Evolutionary conservation across 1,284 basidiomycete species (phyloP), one percentile per base, ranked within the genome.

Genomic region (Chalciporus sp.): DNA sequence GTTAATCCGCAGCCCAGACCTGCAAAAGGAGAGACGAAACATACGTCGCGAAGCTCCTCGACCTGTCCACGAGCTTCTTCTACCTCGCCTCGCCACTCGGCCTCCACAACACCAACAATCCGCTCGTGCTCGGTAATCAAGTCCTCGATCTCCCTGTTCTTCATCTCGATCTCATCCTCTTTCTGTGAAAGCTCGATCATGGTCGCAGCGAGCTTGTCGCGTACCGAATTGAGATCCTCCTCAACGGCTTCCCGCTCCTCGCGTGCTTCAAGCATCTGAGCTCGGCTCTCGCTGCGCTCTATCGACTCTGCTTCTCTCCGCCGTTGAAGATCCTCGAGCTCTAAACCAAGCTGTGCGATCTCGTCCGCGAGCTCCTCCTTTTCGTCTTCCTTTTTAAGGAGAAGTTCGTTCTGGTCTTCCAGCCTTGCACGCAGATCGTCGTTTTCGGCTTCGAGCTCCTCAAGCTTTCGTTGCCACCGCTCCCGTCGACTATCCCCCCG

Each of bases 131-230:
- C 86, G 2, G 70, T 71, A 6, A 87, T 75, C 42, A 90, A 67
- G 35, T 89, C 83, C 7, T 90, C 85, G 39, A 91, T 81, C 67
- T 92, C 90, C 50, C 79, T 76, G 47, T 80, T 78, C 76, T 87
- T 85, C 68, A 85, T 76, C 52, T 90, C 87, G n/a, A 90, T 70
- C 33, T 94, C 92, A 60, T 90, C 89, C 61, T 93, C 91, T 67
- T 83, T 87, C 69, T 90, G 85, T 67, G 91, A 88, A 27, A 92
- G 72, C 69, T 93, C 90, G 58, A 94, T 91, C 62, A 85, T 80
- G 5, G 84, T 81, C 0, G 88, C 88, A 0, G 91, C 88, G 3
- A 92, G 76, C 66, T 84, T 84, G 71, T 94, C 92, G 46, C 85
- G 76, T 40, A 90, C 72, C 0, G 81, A 77, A 61, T 91, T 90